Conservation (phyloP, 1,139 yeast genomes). For the Candida sanyaensis region DNA sequence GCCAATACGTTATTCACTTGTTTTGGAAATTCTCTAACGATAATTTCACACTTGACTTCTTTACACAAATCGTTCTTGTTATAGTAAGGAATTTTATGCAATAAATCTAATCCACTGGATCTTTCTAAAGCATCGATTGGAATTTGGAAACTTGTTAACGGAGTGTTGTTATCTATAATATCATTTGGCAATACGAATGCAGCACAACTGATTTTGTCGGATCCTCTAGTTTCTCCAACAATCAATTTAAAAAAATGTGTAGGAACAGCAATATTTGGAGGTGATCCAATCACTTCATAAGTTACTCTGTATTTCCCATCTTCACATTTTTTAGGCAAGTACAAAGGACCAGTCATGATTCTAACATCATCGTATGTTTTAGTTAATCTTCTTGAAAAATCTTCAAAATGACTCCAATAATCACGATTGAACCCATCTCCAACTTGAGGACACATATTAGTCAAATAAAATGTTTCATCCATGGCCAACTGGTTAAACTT, state of each 20-base stretch:
- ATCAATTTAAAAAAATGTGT: conserved; percentile 93
- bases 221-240: conserved; percentile 68
- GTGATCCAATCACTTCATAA: conserved; percentile 95
- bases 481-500: conserved; percentile 86
- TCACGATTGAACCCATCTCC: conserved; percentile 98
- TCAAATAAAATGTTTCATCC: conserved; percentile 88
- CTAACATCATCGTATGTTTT: conserved; percentile 69
- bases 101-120: conserved; percentile 79
- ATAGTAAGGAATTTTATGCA: conserved; percentile 64
- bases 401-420: conserved; percentile 96
- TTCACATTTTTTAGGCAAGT: conserved; percentile 73
- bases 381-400: conserved; percentile 79
- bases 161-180: conserved; percentile 65
- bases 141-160: conserved; percentile 76
- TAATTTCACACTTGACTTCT: conserved; percentile 76
- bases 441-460: conserved; percentile 95
- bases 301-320: conserved; percentile 71
- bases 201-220: conserved; percentile 68
- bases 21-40: conserved; percentile 77
- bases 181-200: conserved; percentile 94
- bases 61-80: conserved; percentile 71
- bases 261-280: conserved; percentile 96
- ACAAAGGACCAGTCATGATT: conserved; percentile 91
- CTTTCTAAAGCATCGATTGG: conserved; percentile 90
- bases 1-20: conserved; percentile 36